Evolutionary conservation across 306 rosid genomes (phyloP), one percentile per base, ranked within the genome.

Genomic region (Vigna angularis): DNA sequence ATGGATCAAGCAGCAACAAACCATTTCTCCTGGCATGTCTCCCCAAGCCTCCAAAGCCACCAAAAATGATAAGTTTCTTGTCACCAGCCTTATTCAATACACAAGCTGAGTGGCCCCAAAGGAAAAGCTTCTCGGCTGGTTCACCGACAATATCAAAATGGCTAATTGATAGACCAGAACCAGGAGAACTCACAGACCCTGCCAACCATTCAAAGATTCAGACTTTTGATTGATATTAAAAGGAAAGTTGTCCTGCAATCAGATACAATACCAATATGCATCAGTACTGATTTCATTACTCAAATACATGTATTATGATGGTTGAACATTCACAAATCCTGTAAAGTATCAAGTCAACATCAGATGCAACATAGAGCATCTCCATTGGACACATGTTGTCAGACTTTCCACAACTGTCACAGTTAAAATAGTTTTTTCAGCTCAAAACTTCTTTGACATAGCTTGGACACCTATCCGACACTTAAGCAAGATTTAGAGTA

Each of bases 21-120:
- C 83, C 87, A 80, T 86, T 90, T 81, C 93, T 88, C 77, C 98
- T 86, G 0, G 87, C 93, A 87, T 92, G 98, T 72, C 97, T 91
- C 38, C 98, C 98, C 66, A 74, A 9, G 67, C 98, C 98, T 85
- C 98, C 98, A 86, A 95, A 95, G 50, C 98, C 98, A 83, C 98
- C 98, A 83, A 86, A 95, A 28, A 89, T 88, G 18, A 91, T 40
- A 44, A 91, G 70, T 82, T 83, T 86, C 42, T 66, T 81, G 63
- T 42, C 80, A 62, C 12, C 44, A 36, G 75, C 77, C 62, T 57
- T 58, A 73, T 69, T 76, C 72, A 87, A 57, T 7, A 76, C 70
- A 74, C 97, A 89, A 45, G 93, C 84, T 0, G 98, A 87, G 83
- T 95, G 98, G 30, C 98, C 98, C 98, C 98, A 95, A 10, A 91